phyloP scores from a whole-genome alignment of 352 stramenopile genomes.

The Globisporangium middletonii region DNA sequence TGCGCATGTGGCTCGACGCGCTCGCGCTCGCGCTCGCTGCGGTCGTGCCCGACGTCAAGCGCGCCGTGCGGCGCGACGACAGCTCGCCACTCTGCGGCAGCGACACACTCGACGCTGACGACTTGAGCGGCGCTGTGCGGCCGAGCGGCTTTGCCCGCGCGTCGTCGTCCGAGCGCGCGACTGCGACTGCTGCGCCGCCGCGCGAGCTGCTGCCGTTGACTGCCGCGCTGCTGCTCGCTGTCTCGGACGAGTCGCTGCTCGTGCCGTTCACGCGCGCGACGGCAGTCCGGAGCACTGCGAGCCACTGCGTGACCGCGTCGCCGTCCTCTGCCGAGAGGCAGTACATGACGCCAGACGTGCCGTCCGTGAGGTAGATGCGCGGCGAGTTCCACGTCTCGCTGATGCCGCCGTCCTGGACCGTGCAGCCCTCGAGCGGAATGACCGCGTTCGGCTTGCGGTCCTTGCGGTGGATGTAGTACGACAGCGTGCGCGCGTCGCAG shows the following conservation, averaged over 20 bases:
- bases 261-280: constrained; percentile 24
- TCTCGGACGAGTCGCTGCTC: too few relatives aligned
- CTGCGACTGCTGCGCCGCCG: too few relatives aligned
- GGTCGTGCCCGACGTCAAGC: constrained; percentile 9
- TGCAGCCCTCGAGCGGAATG: constrained; percentile 73
- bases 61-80: not conserved
- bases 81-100: not conserved
- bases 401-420: constrained; percentile 71
- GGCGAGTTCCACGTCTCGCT: constrained; percentile 86
- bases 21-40: constrained; percentile 16
- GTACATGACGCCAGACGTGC: constrained; percentile 70
- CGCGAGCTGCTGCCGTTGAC: too few relatives aligned
- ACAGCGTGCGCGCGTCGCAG: constrained; percentile 71
- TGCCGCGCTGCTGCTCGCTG: too few relatives aligned
- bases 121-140: constrained; percentile 5
- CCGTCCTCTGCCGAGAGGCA: constrained; percentile 73
- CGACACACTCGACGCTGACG: not conserved
- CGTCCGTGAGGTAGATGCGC: constrained; percentile 80
- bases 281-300: constrained; percentile 52
- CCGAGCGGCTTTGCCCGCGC: not conserved
- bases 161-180: constrained; percentile 1
- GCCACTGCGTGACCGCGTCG: constrained; percentile 64
- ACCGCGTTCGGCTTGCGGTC: constrained; percentile 79
- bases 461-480: constrained; percentile 79
- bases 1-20: constrained; percentile 19